Evolutionary conservation across 352 stramenopile species (phyloP).

Genomic region (Phytophthora pistaciae): DNA sequence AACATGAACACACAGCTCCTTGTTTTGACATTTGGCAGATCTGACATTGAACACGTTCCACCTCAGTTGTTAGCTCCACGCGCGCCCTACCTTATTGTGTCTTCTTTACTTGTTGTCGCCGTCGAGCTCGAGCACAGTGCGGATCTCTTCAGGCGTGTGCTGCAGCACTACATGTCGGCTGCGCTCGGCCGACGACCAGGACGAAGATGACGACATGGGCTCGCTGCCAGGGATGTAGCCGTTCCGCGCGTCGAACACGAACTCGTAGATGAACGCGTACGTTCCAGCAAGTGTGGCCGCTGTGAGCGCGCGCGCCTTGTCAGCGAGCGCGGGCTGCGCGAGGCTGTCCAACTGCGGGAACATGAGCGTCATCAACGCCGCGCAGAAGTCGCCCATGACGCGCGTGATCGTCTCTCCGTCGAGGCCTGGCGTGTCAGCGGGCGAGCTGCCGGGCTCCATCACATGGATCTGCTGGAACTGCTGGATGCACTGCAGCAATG

Average conservation of each 20-base stretch:
- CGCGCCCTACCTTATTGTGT: neutral
- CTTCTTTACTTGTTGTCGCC: slow-evolving; percentile 32
- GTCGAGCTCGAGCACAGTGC: slow-evolving; percentile 71
- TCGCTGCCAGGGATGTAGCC: slow-evolving; percentile 46
- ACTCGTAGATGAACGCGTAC: slow-evolving; percentile 68
- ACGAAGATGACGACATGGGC: slow-evolving; percentile 17
- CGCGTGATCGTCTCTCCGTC: slow-evolving; percentile 57
- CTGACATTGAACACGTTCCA: neutral
- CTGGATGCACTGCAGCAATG: slow-evolving; percentile 51
- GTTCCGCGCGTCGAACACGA: slow-evolving; percentile 58
- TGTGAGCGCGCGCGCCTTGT: slow-evolving; percentile 50
- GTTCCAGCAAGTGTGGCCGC: slow-evolving; percentile 45
- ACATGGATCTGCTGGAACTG: slow-evolving; percentile 41
- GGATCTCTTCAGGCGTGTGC: slow-evolving; percentile 69
- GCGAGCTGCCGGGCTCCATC: slow-evolving; percentile 7
- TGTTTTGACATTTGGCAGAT: neutral
- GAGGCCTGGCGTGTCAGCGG: slow-evolving; percentile 37
- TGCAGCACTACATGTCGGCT: slow-evolving; percentile 47
- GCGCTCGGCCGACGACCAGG: slow-evolving; percentile 15
- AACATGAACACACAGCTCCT: slow-evolving; percentile 9
- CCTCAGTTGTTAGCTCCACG: neutral
- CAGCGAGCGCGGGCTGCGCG: slow-evolving; percentile 53
- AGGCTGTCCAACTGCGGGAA: slow-evolving; percentile 68
- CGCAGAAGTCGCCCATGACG: slow-evolving; percentile 67
- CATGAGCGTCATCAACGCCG: slow-evolving; percentile 51